Evolutionary conservation across 345 rosid genomes (phyloP), one percentile per base, ranked within the genome.

Genomic region (Populus nigra): DNA sequence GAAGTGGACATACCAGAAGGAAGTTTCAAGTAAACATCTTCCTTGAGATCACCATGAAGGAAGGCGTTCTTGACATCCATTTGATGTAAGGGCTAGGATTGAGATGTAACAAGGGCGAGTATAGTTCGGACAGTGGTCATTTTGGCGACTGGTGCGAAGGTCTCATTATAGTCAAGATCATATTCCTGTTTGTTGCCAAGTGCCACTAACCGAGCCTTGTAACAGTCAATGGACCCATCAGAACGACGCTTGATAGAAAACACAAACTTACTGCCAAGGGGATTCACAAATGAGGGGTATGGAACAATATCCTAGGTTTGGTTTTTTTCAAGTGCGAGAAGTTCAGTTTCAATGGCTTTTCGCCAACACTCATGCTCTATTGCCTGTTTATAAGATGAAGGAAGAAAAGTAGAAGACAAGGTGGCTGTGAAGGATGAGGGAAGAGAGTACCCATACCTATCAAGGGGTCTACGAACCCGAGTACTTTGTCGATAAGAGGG

Each of bases 391-490:
- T 76, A 50, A 50, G 1, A 68, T 49, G 9, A 6, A 1, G 50
- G 35, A 76, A 67, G 47, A 67, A 16, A 50, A 68, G 18, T 76
- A 76, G 55, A 36, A 67, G 55, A 76, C 18, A 76, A 67, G 0
- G 38, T 67, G 15, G 73, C 11, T 13, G 18, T 68, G 23, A 76
- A 15, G 2, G 67, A 68, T 35, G 35, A 29, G 7, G 23, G 67
- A 38, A 8, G 5, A 7, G 55, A 17, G 47, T 67, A 53, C 53
- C 68, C 57, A 76, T 12, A 76, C 79, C 43, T 55, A 69, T 76
- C 55, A n/a, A 16, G 45, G 0, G 68, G 68, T 55, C 17, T 41
- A 76, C 18, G 31, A 63, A 27, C 15, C 10, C 36, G 31, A 63
- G 67, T 23, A 63, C 36, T 63, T 0, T 27, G 12, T 63, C 16